These are phyloP conservation scores for Zygoascus meyerae DNA, from an alignment of 1,139 yeast genomes.

Conservation along the genomic window DNA sequence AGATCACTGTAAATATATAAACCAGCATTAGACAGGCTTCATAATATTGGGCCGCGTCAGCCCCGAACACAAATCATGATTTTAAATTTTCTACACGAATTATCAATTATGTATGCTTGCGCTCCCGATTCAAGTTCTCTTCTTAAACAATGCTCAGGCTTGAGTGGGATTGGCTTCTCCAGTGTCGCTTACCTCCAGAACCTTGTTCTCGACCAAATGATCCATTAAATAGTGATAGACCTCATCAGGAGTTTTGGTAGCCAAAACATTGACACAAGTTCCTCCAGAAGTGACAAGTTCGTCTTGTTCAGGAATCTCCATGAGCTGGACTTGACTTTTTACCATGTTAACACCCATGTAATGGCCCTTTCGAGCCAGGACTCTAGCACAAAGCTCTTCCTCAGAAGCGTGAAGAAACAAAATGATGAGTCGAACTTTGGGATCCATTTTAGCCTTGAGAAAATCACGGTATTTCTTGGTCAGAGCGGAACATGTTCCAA, in stretches of 20 bases:
- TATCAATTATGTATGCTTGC: too few species aligned
- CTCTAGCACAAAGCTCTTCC: conserved; percentile 56
- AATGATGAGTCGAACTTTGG: conserved; percentile 46
- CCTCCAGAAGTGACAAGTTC: conserved; percentile 23
- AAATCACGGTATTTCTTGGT: conserved; percentile 65
- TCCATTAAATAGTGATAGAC: conserved; percentile 8
- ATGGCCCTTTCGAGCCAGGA: conserved; percentile 59
- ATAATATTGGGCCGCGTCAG: too few species aligned
- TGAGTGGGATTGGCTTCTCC: neutral
- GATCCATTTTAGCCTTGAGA: conserved; percentile 34
- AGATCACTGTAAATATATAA: neutral
- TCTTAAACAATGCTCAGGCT: neutral
- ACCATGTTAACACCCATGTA: conserved; percentile 87
- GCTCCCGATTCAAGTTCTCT: too few species aligned
- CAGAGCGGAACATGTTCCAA: conserved; percentile 82
- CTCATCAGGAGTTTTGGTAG: conserved; percentile 16
- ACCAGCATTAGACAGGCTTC: neutral
- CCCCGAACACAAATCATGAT: too few species aligned
- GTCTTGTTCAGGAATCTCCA: conserved; percentile 58
- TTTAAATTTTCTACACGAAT: too few species aligned
- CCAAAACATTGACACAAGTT: conserved; percentile 15
- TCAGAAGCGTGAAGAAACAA: conserved; percentile 62
- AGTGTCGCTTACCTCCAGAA: neutral
- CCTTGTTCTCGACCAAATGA: conserved; percentile 7
- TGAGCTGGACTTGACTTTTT: conserved; percentile 63